Evolutionary conservation across 345 rosid species (phyloP).

Genomic region (Zanthoxylum bungeanum): DNA sequence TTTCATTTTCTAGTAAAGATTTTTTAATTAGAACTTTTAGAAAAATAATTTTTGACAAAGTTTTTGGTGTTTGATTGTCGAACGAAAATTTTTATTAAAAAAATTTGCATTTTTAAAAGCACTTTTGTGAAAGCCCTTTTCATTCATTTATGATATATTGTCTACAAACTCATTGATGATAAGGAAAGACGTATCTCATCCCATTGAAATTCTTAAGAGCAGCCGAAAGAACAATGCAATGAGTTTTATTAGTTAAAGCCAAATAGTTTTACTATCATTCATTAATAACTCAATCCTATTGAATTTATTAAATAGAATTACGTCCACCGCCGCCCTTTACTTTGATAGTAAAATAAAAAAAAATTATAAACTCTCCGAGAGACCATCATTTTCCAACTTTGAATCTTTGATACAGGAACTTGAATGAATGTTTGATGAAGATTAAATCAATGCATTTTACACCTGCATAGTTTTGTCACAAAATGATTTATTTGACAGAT

Average conservation of each 20-base stretch:
- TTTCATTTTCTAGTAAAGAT: too few relatives aligned
- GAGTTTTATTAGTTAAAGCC: background rate
- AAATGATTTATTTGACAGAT: background rate
- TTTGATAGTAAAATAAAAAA: too few relatives aligned
- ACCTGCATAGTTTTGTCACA: background rate
- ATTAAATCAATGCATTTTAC: background rate
- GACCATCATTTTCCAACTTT: background rate
- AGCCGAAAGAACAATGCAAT: background rate
- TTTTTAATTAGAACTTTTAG: too few relatives aligned
- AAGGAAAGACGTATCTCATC: background rate
- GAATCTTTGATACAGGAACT: background rate
- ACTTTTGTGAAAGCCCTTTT: background rate
- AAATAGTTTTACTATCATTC: background rate
- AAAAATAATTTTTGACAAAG: too few relatives aligned
- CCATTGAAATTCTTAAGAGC: background rate
- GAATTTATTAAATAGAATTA: background rate
- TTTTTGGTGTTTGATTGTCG: too few relatives aligned
- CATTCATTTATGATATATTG: background rate
- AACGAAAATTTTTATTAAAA: too few relatives aligned
- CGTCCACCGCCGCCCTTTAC: background rate
- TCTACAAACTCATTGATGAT: background rate
- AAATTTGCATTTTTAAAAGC: background rate
- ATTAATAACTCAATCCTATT: background rate
- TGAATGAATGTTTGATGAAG: background rate
- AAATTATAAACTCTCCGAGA: too few relatives aligned